These are phyloP conservation scores for Mycena epipterygia DNA, from an alignment of 768 basidiomycete genomes.

Conservation along the genomic window DNA sequence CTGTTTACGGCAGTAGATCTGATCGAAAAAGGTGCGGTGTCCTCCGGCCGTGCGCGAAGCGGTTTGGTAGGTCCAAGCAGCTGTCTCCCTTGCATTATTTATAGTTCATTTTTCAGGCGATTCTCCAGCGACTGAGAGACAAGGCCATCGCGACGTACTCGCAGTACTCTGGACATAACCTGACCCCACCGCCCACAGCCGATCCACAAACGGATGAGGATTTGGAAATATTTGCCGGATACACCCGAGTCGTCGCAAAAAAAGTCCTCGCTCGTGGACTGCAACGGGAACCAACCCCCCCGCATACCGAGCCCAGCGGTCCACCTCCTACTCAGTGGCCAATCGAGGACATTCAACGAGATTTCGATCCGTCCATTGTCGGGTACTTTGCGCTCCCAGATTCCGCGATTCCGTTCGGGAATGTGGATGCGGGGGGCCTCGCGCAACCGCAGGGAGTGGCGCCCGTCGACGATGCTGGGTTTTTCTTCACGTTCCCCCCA, in stretches of 20 bases:
- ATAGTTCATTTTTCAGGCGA: slow-evolving; percentile 14
- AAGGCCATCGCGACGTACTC: slow-evolving; percentile 34
- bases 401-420: not conserved
- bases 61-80: slow-evolving; percentile 47
- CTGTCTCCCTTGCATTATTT: not conserved
- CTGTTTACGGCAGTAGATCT: slow-evolving; percentile 58
- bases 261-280: slow-evolving; percentile 27
- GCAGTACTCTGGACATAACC: slow-evolving; percentile 25
- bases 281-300: not conserved
- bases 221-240: slow-evolving; percentile 35
- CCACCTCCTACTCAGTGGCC: slow-evolving; percentile 2
- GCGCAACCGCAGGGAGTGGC: not conserved
- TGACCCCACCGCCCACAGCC: slow-evolving; percentile 23
- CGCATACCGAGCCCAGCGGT: not conserved
- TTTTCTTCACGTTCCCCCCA: slow-evolving; percentile 26
- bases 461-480: slow-evolving; percentile 16
- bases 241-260: slow-evolving; percentile 32
- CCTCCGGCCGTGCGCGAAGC: slow-evolving; percentile 55
- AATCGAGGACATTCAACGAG: not conserved
- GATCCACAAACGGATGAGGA: slow-evolving; percentile 20
- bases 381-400: slow-evolving; percentile 24
- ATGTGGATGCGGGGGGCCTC: not conserved
- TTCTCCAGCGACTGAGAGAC: slow-evolving; percentile 34
- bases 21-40: slow-evolving; percentile 54
- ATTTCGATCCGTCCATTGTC: slow-evolving; percentile 30